Conservation (phyloP, 2,329 filamentous ascomycete species). For the Sarocladium strictum region DNA sequence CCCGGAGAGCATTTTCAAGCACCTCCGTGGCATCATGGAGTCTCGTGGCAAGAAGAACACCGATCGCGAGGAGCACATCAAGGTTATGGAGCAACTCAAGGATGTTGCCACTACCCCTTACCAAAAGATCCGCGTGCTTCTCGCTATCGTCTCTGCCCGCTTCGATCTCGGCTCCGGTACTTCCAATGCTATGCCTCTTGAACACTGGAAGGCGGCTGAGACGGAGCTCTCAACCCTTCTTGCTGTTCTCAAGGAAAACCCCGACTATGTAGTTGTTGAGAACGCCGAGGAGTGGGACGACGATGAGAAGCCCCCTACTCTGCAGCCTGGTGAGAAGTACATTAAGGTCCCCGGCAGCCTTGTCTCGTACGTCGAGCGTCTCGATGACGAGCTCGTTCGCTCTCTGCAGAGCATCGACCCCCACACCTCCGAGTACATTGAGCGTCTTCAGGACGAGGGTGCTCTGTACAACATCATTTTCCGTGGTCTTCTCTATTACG, state of each 20-base stretch:
- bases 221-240: conserved; percentile 77
- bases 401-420: conserved; percentile 98
- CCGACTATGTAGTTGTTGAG: conserved; percentile 81
- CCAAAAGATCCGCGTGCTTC: conserved; percentile 85
- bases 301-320: conserved; percentile 82
- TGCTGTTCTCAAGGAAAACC: conserved; percentile 70
- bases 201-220: conserved; percentile 95
- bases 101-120: conserved; percentile 89
- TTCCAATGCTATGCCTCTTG: conserved; percentile 78
- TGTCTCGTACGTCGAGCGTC: conserved; percentile 87
- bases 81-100: conserved; percentile 91
- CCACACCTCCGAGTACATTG: conserved; percentile 97
- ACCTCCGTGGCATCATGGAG: conserved; percentile 87
- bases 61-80: conserved; percentile 89
- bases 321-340: conserved; percentile 68
- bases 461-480: conserved; percentile 89
- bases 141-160: conserved; percentile 86
- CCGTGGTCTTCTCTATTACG: conserved; percentile 81
- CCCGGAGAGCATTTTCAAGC: conserved; percentile 96
- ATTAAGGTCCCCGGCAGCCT: conserved; percentile 92
- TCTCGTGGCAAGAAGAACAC: conserved; percentile 99
- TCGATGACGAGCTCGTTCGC: conserved; percentile 94
- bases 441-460: conserved; percentile 86
- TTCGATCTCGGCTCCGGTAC: conserved; percentile 84
- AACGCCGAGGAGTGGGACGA: conserved; percentile 98